Conservation (phyloP, 768 basidiomycete genomes). For the Phlebiopsis gigantea region DNA sequence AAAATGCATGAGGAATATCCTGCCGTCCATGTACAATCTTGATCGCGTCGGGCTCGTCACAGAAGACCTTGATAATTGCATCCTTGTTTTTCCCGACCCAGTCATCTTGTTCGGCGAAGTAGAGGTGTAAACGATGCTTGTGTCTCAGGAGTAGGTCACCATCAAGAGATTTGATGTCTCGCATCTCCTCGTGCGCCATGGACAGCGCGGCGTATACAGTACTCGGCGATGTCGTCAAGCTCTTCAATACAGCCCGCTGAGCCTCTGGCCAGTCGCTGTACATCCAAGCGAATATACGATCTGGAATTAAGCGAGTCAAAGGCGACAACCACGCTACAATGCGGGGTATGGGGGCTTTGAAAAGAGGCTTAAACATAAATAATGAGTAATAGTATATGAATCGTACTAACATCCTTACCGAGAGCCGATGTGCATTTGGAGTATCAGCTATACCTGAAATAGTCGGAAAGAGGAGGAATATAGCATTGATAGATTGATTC, state of each 20-base stretch:
- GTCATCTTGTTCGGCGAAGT: conserved; percentile 57
- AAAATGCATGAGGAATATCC: conserved; percentile 67
- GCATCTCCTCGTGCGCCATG: conserved; percentile 72
- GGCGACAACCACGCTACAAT: conserved; percentile 41
- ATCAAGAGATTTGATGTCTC: conserved; percentile 49
- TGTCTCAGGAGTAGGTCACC: conserved; percentile 33
- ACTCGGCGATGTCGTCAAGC: conserved; percentile 45
- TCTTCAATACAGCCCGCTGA: conserved; percentile 41
- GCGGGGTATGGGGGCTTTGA: conserved; percentile 40
- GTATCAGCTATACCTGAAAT: conserved; percentile 57
- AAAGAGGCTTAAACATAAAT: conserved; percentile 35
- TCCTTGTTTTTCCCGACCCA: conserved; percentile 64
- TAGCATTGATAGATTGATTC: conserved; percentile 30
- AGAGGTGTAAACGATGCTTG: conserved; percentile 40
- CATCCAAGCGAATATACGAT: conserved; percentile 37
- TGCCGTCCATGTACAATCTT: conserved; percentile 40
- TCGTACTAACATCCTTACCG: conserved; percentile 33
- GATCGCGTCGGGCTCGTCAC: conserved; percentile 26
- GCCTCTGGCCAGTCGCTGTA: conserved; percentile 46
- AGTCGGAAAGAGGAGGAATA: conserved; percentile 68
- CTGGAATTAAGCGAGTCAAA: conserved; percentile 32
- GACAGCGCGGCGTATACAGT: conserved; percentile 48
- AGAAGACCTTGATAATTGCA: conserved; percentile 36
- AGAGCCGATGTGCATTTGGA: conserved; percentile 57
- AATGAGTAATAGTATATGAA: background rate